phyloP scores from a whole-genome alignment of 2,329 filamentous ascomycete genomes.

The Cordyceps tenuipes region DNA sequence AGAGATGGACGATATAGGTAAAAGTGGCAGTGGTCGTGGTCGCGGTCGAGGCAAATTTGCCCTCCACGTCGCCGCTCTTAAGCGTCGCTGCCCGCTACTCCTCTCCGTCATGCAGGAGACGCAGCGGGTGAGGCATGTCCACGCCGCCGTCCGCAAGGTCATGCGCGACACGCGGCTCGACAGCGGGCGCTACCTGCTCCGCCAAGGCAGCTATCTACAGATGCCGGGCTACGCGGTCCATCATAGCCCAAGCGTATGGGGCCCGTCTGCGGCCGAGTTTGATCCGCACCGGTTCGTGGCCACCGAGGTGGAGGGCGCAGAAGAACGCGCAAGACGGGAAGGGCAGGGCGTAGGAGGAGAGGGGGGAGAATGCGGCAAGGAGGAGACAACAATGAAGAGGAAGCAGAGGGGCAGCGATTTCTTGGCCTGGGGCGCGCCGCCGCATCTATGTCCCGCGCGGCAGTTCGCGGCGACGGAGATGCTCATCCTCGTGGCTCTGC shows the following conservation, averaged over 20 bases:
- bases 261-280: slow-evolving; percentile 21
- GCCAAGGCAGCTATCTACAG: slow-evolving; percentile 25
- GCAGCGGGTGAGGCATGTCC: slow-evolving; percentile 21
- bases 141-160: slow-evolving; percentile 23
- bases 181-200: slow-evolving; percentile 26
- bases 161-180: slow-evolving; percentile 25
- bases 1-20: not conserved
- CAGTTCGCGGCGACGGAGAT: slow-evolving; percentile 23
- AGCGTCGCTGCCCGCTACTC: slow-evolving; percentile 25
- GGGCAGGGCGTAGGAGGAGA: not conserved
- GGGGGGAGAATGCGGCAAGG: not conserved
- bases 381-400: too few species aligned
- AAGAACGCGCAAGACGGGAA: not conserved
- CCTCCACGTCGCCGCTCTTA: slow-evolving; percentile 26
- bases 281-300: slow-evolving; percentile 24
- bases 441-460: slow-evolving; percentile 22
- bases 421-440: slow-evolving; percentile 21
- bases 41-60: slow-evolving; percentile 2
- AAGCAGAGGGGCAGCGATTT: slow-evolving; percentile 3
- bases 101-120: slow-evolving; percentile 30
- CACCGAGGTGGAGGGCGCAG: not conserved
- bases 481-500: slow-evolving; percentile 16
- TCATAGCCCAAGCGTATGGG: slow-evolving; percentile 26
- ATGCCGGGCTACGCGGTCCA: slow-evolving; percentile 27
- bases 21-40: not conserved